Conservation (phyloP, 352 stramenopile species). For the Saprolegnia diclina region DNA sequence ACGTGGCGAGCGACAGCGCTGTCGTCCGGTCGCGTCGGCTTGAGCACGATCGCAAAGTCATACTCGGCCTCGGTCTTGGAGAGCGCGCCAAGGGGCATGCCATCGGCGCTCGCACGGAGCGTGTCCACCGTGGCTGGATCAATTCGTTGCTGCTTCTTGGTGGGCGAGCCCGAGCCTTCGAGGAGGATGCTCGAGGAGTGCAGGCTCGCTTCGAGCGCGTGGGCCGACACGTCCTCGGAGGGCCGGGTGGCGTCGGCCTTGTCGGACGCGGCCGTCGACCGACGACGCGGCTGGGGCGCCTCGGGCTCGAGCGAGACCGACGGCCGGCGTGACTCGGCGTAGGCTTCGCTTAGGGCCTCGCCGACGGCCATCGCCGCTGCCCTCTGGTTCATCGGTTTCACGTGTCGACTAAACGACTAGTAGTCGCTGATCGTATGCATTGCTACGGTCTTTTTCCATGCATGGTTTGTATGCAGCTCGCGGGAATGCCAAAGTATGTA, state of each 20-base stretch:
- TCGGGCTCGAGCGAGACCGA: background rate
- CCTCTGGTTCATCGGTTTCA: background rate
- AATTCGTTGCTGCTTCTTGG: background rate
- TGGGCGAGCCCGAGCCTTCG: background rate
- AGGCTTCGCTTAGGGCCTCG: background rate
- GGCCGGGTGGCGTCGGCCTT: too few species aligned
- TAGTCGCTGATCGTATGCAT: background rate
- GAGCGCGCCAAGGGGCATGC: constrained; percentile 6
- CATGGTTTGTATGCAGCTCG: too few species aligned
- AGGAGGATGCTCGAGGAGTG: background rate
- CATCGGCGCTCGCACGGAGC: background rate
- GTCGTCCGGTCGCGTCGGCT: constrained; percentile 45
- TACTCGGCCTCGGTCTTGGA: constrained; percentile 53
- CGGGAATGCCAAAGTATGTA: too few species aligned
- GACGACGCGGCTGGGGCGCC: background rate
- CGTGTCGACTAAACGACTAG: too few species aligned
- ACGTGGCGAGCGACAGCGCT: background rate
- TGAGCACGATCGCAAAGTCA: constrained; percentile 81
- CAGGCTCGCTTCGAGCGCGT: background rate
- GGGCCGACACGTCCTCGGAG: background rate
- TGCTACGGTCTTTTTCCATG: background rate
- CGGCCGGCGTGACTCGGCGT: background rate
- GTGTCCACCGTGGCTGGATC: background rate
- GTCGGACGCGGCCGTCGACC: background rate
- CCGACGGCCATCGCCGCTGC: background rate